Base-by-base conservation (phyloP, 169 alveolate species). In the Eimeria sp. region DNA sequence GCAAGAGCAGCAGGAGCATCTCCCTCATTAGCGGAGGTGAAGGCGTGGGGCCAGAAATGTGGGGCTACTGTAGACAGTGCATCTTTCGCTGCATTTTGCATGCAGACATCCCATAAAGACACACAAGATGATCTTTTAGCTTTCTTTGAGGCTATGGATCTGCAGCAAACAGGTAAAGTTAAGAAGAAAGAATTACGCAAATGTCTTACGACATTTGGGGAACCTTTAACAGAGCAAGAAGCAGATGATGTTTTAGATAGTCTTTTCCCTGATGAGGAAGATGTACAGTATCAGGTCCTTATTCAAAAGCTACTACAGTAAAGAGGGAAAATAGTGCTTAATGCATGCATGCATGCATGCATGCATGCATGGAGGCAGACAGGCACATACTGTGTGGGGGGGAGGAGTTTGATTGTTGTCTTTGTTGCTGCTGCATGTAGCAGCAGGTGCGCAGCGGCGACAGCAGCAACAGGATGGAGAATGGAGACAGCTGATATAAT, bases 1-100 rank as follows among this genome's bases (percentile, higher is more conserved):
- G 72, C 73, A 25, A 61, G 90, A 10, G 57, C 90, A 49, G 90
- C 90, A n/a, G 90, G 90, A 9, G 72, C 90, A 7, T 82, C 90
- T 54, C 90, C 90, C 10, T 82, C 90, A 18, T 25, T 82, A 65
- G 90, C 90, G 4, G 90, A 82, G 47, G 22, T 82, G 49, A 82
- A 82, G 49, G 73, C 45, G 11, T 82, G 5, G 20, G 51, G 58
- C 6, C 47, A 18, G 7, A 82, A 82, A 49, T 82, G 90, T 49
- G 67, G 63, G 22, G 90, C 43, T 10, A 30, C 47, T 25, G 90
- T 82, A 5, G 58, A 20, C 49, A 11, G 51, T 16, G 73, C 49
- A 5, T 9, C 25, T 5, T 82, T 82, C 14, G 49, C 40, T 4
- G 73, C 22, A 25, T 82, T 82, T 54, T 82, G 90, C 25, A 45